Base-by-base conservation (phyloP, 1,139 yeast genomes). In the Lodderomyces theae region DNA sequence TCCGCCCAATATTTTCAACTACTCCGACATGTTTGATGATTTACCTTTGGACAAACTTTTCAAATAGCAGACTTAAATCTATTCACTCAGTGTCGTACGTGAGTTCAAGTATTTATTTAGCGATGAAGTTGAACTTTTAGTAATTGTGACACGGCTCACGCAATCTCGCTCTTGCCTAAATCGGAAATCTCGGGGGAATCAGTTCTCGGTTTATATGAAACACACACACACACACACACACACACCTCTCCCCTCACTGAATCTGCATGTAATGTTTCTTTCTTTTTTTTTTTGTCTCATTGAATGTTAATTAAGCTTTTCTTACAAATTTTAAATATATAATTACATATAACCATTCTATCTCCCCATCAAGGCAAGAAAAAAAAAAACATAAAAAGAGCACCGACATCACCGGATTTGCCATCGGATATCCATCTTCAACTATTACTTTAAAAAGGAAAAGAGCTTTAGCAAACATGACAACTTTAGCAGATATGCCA, bases 21-120 rank as follows among this genome's bases (percentile, higher is more conserved):
- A 49, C 33, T 51, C 57, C 26, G 65, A 60, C 37, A 44, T 59
- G 28, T 58, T 58, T 45, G 54, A 56, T 42, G 63, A 57, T 33
- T 38, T 59, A 23, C 63, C 63, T 2, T 52, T 57, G 36, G 58
- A 54, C 25, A 42, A 43, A 17, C 18, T 48, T 3, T 48, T 46
- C 18, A 38, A 37, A 41, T 34, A 15, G 26, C 30, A 22, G 18
- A 28, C 3, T 3, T 15, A 3, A 6, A 25, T 4, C 29, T 25
- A n/a, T 9, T 8, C n/a, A n/a, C n/a, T n/a, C n/a, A n/a, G n/a
- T n/a, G n/a, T n/a, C n/a, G n/a, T n/a, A n/a, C n/a, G n/a, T n/a
- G n/a, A n/a, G n/a, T n/a, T n/a, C n/a, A n/a, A n/a, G n/a, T n/a
- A n/a, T n/a, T n/a, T n/a, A n/a, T n/a, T n/a, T n/a, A n/a, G n/a